phyloP scores from a whole-genome alignment of 2,329 filamentous ascomycete genomes.

The Scytalidium sp. region DNA sequence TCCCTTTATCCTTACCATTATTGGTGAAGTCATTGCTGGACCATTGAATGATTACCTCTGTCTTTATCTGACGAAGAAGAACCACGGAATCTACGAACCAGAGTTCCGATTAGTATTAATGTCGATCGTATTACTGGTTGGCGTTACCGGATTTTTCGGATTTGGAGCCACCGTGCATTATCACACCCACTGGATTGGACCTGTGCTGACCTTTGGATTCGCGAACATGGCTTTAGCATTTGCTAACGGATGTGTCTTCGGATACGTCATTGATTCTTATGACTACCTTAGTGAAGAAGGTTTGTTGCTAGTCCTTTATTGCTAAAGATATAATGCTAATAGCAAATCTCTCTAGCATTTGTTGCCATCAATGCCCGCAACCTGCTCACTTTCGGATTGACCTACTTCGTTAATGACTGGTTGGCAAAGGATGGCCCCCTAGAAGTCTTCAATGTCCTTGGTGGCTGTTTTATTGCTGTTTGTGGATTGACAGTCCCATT shows the following conservation, averaged over 20 bases:
- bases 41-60: constrained; percentile 43
- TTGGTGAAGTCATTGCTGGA: constrained; percentile 42
- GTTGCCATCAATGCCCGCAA: constrained; percentile 27
- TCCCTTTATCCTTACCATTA: constrained; percentile 43
- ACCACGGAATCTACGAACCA: constrained; percentile 32
- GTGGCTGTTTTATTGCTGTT: constrained; percentile 21
- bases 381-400: constrained; percentile 39
- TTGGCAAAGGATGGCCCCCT: constrained; percentile 30
- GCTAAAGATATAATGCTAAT: neutral
- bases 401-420: constrained; percentile 41
- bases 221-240: constrained; percentile 19
- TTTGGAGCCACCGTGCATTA: constrained; percentile 17
- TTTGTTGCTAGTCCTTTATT: neutral
- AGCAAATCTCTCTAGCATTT: constrained; percentile 9
- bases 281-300: constrained; percentile 17
- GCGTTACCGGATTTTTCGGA: constrained; percentile 15
- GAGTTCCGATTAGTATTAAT: constrained; percentile 27
- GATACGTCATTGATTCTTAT: constrained; percentile 19
- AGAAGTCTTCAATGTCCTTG: constrained; percentile 35
- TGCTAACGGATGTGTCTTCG: constrained; percentile 15
- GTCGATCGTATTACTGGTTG: constrained; percentile 6
- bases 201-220: constrained; percentile 16
- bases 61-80: constrained; percentile 27
- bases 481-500: constrained; percentile 16
- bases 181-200: constrained; percentile 17